A percentile compares a stretch with the other conserved stretches of the same genome.
These are phyloP conservation scores for Noccaea caerulescens DNA, from an alignment of 345 rosid species.

Conservation along the genomic window DNA sequence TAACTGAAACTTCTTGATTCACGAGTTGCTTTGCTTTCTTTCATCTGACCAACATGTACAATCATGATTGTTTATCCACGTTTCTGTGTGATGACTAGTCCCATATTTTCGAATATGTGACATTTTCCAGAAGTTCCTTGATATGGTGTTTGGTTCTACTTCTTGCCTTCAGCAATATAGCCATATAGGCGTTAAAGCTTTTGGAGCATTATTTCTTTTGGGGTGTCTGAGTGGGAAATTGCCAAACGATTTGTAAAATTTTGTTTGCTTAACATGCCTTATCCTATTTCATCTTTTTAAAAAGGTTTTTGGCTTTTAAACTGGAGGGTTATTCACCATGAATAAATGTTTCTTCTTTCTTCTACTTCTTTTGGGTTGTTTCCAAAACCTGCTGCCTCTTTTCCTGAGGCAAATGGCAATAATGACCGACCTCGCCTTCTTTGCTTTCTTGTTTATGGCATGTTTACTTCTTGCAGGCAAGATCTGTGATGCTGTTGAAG, in stretches of 20 bases:
- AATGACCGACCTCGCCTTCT: neutral
- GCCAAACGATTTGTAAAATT: conserved; percentile 1
- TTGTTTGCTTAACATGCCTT: neutral
- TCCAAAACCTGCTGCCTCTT: neutral
- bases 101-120: neutral
- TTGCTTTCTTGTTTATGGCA: neutral
- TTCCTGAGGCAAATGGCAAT: neutral
- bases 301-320: conserved; percentile 1
- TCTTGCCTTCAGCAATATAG: conserved; percentile 7
- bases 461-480: conserved; percentile 51
- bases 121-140: neutral
- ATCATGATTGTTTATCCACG: neutral
- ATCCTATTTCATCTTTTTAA: neutral
- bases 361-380: neutral
- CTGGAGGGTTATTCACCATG: neutral
- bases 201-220: too few species aligned
- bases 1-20: conserved; percentile 3
- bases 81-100: neutral
- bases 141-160: conserved; percentile 15
- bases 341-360: neutral
- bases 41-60: conserved; percentile 6
- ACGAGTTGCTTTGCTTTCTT: neutral
- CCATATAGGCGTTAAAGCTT: neutral
- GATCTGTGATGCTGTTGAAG: conserved; percentile 90
- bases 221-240: neutral